A percentile compares a stretch with the other conserved stretches of the same genome.
These are phyloP conservation scores for Phialophora verrucosa DNA, from an alignment of 2,329 filamentous ascomycete genomes.

Conservation along the genomic window DNA sequence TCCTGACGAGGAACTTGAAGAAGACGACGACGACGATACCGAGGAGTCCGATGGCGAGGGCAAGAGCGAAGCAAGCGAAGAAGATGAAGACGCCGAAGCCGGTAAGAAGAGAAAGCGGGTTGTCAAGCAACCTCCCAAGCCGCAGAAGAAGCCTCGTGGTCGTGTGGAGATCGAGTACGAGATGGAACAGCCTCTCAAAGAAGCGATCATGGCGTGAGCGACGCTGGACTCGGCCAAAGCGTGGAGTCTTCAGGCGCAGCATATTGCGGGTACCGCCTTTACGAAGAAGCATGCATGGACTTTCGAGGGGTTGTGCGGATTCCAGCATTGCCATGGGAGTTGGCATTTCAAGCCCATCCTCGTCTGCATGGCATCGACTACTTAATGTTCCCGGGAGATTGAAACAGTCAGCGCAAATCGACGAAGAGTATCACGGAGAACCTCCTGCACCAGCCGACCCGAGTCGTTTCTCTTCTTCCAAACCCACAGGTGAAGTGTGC, in stretches of 20 bases:
- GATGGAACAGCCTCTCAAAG: constrained; percentile 66
- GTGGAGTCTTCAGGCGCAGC: not conserved
- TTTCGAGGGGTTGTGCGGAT: not conserved
- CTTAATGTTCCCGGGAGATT: not conserved
- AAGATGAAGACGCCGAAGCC: constrained; percentile 56
- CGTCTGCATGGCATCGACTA: not conserved
- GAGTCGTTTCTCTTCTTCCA: not conserved
- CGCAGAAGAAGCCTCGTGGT: constrained; percentile 64
- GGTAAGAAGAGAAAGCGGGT: constrained; percentile 63
- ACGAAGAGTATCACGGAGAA: not conserved
- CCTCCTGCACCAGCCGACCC: not conserved
- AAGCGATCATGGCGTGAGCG: constrained; percentile 49
- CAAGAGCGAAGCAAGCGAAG: constrained; percentile 62
- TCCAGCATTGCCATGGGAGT: not conserved
- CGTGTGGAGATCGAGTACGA: constrained; percentile 80
- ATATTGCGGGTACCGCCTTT: not conserved
- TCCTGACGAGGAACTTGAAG: constrained; percentile 55
- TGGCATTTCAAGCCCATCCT: not conserved
- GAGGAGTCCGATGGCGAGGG: constrained; percentile 66
- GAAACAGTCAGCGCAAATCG: not conserved
- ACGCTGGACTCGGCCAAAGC: not conserved
- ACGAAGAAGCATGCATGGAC: not conserved
- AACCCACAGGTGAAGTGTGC: not conserved
- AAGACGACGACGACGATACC: constrained; percentile 58
- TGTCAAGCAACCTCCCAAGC: constrained; percentile 56